Evolutionary conservation across 176 grass and related monocot genomes (phyloP), one percentile per base, ranked within the genome.

Genomic region (Musa schizocarpa): DNA sequence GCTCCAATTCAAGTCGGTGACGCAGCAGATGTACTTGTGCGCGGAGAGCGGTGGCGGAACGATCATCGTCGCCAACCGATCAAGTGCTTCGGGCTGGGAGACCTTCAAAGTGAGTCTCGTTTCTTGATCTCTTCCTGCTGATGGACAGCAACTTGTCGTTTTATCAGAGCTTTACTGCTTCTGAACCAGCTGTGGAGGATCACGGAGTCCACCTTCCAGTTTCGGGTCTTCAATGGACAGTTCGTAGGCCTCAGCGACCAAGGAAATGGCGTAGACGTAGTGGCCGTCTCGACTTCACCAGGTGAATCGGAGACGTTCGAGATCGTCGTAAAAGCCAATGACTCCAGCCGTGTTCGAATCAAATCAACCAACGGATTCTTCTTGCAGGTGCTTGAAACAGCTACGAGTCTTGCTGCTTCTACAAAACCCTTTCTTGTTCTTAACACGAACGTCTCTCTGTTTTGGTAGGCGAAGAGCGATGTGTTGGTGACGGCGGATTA

Each of bases 1-100:
- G 78, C 74, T 93, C 29, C 91, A 88, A 50, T 87, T 93, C 85
- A 88, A 74, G 76, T 93, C 91, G 19, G 77, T 77, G 29, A 53
- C 73, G 0, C 81, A 62, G 52, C 72, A 79, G 11, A 83, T 34
- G 80, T 93, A 87, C 70, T 64, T 89, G 54, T 57, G 75, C 27
- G 90, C 90, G 1, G 87, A 93, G 69, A 14, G 64, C 9, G 90
- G 90, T 19, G 90, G 90, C 54, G 85, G 87, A 24, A 50, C 71
- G 0, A 65, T 71, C 24, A 50, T 93, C 65, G 80, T 93, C 10
- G 74, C 85, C 12, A 81, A 93, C 75, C 82, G 87, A 71, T 54
- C 78, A 1, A 12, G 68, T 6, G 85, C 90, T n/a, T 82, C 77
- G 2, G 78, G 66, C 4, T 93, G 87, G 87, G 90, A 90, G 76